Evolutionary conservation across 352 stramenopile species (phyloP).

Genomic region (Globisporangium middletonii): DNA sequence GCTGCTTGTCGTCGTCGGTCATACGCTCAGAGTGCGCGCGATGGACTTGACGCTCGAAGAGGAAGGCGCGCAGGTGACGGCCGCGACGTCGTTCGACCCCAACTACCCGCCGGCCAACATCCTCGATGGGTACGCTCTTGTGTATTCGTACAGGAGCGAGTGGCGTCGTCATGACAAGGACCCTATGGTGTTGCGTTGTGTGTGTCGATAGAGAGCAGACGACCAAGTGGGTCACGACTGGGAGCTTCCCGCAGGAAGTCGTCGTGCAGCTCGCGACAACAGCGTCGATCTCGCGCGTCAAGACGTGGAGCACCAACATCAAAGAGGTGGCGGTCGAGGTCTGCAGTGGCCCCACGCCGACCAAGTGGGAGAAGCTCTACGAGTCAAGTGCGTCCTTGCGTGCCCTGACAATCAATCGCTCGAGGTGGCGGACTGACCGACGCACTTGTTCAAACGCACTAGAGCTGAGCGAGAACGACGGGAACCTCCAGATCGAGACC

Average conservation of each 20-base stretch:
- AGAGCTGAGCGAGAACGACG: conserved; percentile 77
- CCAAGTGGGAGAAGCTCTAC: conserved; percentile 78
- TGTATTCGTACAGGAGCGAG: too few species aligned
- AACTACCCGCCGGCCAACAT: conserved; percentile 71
- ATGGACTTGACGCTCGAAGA: conserved; percentile 83
- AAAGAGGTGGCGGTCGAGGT: conserved; percentile 71
- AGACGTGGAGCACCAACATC: conserved; percentile 72
- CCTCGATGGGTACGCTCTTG: conserved; percentile 54
- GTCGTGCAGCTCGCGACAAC: conserved; percentile 75
- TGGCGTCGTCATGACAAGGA: too few species aligned
- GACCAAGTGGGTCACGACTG: conserved; percentile 82
- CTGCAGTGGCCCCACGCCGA: conserved; percentile 58
- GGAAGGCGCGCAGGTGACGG: conserved; percentile 75
- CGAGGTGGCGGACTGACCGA: neutral
- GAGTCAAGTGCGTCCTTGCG: conserved; percentile 42
- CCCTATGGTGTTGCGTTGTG: neutral
- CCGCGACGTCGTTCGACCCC: conserved; percentile 69
- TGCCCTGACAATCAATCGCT: neutral
- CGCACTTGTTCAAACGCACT: neutral
- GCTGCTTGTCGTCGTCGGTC: neutral
- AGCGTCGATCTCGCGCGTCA: conserved; percentile 68
- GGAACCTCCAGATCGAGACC: conserved; percentile 76
- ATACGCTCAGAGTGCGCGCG: neutral
- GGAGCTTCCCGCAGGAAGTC: conserved; percentile 76
- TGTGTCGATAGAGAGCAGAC: conserved; percentile 39